Evolutionary conservation across 768 basidiomycete species (phyloP).

Genomic region (Tricholomella constricta): DNA sequence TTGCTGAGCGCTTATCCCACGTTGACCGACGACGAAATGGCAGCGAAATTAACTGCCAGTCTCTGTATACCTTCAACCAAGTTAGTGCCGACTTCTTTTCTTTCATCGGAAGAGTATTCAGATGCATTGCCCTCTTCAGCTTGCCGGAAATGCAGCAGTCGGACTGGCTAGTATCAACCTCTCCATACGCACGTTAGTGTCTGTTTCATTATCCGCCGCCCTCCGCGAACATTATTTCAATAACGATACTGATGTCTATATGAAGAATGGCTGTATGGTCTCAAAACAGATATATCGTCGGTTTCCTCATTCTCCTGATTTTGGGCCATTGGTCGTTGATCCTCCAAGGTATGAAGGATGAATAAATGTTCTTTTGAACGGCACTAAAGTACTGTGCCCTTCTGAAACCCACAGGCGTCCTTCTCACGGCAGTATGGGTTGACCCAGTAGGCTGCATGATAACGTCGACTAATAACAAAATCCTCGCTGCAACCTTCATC

Average conservation of each 20-base stretch:
- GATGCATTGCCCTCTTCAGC: conserved; percentile 3
- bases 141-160: conserved; percentile 47
- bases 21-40: not conserved
- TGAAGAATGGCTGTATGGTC: conserved; percentile 64
- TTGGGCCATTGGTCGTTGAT: conserved; percentile 74
- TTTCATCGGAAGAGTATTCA: not conserved
- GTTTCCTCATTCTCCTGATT: conserved; percentile 52
- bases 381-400: not conserved
- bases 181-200: conserved; percentile 56
- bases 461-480: conserved; percentile 56
- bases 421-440: conserved; percentile 59
- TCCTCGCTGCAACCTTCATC: conserved; percentile 71
- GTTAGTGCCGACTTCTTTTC: conserved; percentile 24
- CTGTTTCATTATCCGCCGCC: not conserved
- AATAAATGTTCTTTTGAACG: not conserved
- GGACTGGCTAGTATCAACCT: conserved; percentile 64
- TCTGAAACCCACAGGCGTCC: conserved; percentile 44
- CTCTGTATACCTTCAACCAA: conserved; percentile 66
- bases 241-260: not conserved
- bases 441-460: conserved; percentile 53
- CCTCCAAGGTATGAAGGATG: conserved; percentile 52
- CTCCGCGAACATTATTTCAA: not conserved
- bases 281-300: conserved; percentile 53
- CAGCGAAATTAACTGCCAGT: conserved; percentile 60
- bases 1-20: not conserved